phyloP scores from a whole-genome alignment of 768 basidiomycete genomes.

The Tylopilus subfusipes region DNA sequence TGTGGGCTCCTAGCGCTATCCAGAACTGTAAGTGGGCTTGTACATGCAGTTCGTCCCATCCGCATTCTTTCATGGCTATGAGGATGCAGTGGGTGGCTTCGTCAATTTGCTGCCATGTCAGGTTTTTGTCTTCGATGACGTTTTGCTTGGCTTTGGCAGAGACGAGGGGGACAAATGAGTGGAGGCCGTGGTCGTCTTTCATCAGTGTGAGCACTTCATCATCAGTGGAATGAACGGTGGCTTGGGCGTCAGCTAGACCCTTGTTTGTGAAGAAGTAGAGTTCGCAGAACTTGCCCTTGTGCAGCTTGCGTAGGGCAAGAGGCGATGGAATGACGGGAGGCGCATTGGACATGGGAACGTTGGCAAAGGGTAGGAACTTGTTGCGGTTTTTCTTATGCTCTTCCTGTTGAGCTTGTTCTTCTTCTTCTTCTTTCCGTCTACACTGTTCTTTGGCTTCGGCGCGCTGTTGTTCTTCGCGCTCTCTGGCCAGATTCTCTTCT shows the following conservation, averaged over 20 bases:
- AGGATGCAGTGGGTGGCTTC: background rate
- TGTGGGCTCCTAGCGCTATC: background rate
- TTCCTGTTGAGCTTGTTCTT: background rate
- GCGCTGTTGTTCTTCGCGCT: too few species aligned
- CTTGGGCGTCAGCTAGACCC: too few species aligned
- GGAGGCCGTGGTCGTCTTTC: background rate
- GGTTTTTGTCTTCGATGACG: background rate
- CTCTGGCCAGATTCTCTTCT: too few species aligned
- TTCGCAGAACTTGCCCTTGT: background rate
- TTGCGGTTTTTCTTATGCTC: background rate
- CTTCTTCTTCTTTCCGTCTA: too few species aligned
- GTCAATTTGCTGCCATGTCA: background rate
- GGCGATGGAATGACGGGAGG: background rate
- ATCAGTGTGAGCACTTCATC: background rate
- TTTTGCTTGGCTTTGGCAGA: background rate
- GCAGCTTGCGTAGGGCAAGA: background rate
- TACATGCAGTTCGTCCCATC: background rate
- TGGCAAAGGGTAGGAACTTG: background rate
- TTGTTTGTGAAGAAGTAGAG: background rate
- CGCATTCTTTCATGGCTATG: background rate
- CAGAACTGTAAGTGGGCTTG: background rate
- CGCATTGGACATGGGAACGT: background rate
- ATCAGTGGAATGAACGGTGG: background rate
- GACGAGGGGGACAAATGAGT: background rate
- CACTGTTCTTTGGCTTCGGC: too few species aligned